These are phyloP conservation scores for Ogataea chonburiensis DNA, from an alignment of 805 yeast genomes.

Conservation along the genomic window DNA sequence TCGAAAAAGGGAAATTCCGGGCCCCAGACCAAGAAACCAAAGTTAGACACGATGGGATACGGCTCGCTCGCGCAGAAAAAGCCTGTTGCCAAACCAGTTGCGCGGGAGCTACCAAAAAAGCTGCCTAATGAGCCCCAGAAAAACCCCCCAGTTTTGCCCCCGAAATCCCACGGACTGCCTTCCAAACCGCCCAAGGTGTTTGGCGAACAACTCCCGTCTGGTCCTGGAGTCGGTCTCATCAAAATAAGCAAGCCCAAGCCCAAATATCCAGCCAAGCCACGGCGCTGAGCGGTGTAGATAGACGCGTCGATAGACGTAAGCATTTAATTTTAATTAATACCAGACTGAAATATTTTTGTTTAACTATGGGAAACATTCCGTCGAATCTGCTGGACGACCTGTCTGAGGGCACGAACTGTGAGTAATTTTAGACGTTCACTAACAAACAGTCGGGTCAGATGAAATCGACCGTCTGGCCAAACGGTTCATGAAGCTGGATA, in stretches of 20 bases:
- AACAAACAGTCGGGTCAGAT: slow-evolving; percentile 66
- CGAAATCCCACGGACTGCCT: too few relatives aligned
- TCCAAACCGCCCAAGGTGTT: slow-evolving; percentile 1
- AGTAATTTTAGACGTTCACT: slow-evolving; percentile 24
- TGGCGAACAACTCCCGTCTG: slow-evolving; percentile 1
- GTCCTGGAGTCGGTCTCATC: slow-evolving; percentile 16
- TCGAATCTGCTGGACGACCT: slow-evolving; percentile 57
- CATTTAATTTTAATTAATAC: neutral
- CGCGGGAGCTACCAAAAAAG: neutral
- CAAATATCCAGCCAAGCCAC: slow-evolving; percentile 13
- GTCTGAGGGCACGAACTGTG: slow-evolving; percentile 77
- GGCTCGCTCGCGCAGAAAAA: slow-evolving; percentile 1
- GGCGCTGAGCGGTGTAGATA: slow-evolving; percentile 1
- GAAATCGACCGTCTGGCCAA: slow-evolving; percentile 90
- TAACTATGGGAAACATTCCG: slow-evolving; percentile 38
- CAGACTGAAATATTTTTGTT: too few relatives aligned
- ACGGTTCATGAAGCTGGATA: slow-evolving; percentile 92
- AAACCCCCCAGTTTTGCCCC: too few relatives aligned
- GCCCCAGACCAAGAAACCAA: slow-evolving; percentile 3
- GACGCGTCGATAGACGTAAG: slow-evolving; percentile 2
- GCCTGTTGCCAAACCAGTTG: too few relatives aligned
- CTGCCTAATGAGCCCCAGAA: neutral
- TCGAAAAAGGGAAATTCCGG: neutral
- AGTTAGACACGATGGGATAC: slow-evolving; percentile 8
- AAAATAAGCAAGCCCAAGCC: slow-evolving; percentile 25